phyloP scores from a whole-genome alignment of 441 rosid species.

The Biscutella auriculata region DNA sequence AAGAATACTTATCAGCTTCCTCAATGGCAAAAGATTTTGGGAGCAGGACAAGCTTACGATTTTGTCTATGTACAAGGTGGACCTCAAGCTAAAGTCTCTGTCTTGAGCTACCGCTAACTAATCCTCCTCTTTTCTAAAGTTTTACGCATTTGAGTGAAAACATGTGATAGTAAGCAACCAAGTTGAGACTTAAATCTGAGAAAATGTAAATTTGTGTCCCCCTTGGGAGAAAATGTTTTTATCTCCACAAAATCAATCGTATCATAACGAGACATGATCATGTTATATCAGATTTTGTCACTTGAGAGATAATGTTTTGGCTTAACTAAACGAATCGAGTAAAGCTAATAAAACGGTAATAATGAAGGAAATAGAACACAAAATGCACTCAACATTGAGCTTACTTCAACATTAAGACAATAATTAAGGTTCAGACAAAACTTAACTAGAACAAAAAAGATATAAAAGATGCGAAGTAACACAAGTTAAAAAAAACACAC shows the following conservation, averaged over 20 bases:
- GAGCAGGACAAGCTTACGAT: conserved; percentile 32
- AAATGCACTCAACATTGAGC: conserved; percentile 4
- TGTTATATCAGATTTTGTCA: too few relatives aligned
- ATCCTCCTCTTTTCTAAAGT: background rate
- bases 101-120: conserved; percentile 50
- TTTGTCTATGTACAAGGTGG: conserved; percentile 70
- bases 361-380: background rate
- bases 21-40: conserved; percentile 28
- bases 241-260: background rate
- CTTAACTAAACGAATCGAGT: too few relatives aligned
- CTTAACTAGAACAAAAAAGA: background rate
- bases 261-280: too few relatives aligned
- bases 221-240: background rate
- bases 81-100: conserved; percentile 57
- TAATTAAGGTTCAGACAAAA: conserved; percentile 8
- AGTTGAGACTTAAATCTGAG: conserved; percentile 8
- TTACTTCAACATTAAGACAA: conserved; percentile 7
- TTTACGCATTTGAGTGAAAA: background rate
- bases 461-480: background rate
- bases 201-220: conserved; percentile 20
- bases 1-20: conserved; percentile 52
- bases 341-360: background rate
- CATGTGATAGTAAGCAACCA: conserved; percentile 3
- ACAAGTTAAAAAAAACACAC: background rate
- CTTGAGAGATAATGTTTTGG: too few relatives aligned